Conservation (phyloP, 495 filamentous ascomycete genomes). For the Aspergillus avenaceus region DNA sequence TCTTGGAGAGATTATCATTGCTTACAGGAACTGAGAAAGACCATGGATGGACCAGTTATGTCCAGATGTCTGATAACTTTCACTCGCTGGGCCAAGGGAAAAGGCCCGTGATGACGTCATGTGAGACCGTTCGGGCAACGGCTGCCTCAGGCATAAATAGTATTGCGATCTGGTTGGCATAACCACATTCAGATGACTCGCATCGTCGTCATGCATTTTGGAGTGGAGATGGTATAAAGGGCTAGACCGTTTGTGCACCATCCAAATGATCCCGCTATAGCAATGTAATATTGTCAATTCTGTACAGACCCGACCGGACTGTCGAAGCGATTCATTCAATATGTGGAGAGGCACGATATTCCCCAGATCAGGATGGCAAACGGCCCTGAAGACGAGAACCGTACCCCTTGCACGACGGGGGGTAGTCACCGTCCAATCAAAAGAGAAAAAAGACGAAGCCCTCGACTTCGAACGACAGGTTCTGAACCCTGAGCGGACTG, state of each 20-base stretch:
- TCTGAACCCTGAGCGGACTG: slow-evolving; percentile 21
- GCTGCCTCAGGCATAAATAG: neutral
- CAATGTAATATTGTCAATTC: too few species aligned
- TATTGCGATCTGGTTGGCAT: neutral
- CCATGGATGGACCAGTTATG: neutral
- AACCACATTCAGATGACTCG: too few species aligned
- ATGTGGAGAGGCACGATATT: neutral
- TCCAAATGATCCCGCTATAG: too few species aligned
- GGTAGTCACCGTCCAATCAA: neutral
- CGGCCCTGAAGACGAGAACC: neutral
- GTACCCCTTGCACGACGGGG: too few species aligned
- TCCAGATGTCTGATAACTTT: too few species aligned
- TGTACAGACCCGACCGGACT: too few species aligned
- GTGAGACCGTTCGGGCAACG: too few species aligned
- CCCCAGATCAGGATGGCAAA: neutral
- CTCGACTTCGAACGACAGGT: slow-evolving; percentile 19
- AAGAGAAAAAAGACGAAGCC: neutral
- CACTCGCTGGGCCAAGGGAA: too few species aligned
- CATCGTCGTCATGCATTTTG: neutral
- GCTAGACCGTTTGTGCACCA: too few species aligned
- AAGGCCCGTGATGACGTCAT: neutral
- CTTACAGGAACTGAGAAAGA: neutral
- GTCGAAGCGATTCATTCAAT: too few species aligned
- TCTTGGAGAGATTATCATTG: neutral
- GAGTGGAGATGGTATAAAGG: too few species aligned